Percentiles rank a stretch among this genome's conserved stretches.
Evolutionary conservation across 2,329 filamentous ascomycete genomes (phyloP).

Genomic region (Colletotrichum paranaense): DNA sequence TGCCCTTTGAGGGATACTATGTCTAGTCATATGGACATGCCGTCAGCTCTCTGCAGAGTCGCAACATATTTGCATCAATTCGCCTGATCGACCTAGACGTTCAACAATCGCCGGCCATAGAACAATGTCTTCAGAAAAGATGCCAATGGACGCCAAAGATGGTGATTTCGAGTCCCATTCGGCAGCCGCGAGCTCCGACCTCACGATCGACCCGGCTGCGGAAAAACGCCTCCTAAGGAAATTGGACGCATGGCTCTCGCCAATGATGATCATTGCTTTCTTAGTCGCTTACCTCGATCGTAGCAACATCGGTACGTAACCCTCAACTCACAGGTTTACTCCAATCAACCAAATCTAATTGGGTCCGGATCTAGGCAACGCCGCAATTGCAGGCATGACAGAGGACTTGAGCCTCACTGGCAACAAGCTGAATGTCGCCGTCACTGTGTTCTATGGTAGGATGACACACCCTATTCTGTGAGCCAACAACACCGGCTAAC

Average conservation of each 20-base stretch:
- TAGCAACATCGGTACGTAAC: constrained; percentile 38
- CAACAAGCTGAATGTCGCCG: constrained; percentile 54
- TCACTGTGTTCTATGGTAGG: constrained; percentile 54
- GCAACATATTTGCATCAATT: background rate
- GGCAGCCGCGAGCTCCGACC: background rate
- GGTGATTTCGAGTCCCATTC: constrained; percentile 14
- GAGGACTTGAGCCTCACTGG: constrained; percentile 45
- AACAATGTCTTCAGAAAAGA: constrained; percentile 21
- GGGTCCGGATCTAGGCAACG: constrained; percentile 40
- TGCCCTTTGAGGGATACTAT: background rate
- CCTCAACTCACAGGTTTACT: fast-evolving
- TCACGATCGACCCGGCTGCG: constrained; percentile 17
- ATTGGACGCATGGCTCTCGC: constrained; percentile 38
- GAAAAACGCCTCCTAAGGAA: constrained; percentile 40
- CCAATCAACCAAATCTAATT: background rate
- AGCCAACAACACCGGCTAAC: constrained; percentile 58
- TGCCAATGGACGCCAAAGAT: constrained; percentile 19
- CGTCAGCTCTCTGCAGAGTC: background rate
- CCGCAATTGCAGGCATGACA: constrained; percentile 47
- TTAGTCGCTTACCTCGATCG: constrained; percentile 46
- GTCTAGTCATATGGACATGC: background rate
- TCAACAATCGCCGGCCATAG: background rate
- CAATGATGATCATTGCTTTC: constrained; percentile 41
- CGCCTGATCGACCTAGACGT: too few species aligned
- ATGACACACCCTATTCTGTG: constrained; percentile 58